phyloP scores from a whole-genome alignment of 768 basidiomycete genomes.

The Obba rivulosa region DNA sequence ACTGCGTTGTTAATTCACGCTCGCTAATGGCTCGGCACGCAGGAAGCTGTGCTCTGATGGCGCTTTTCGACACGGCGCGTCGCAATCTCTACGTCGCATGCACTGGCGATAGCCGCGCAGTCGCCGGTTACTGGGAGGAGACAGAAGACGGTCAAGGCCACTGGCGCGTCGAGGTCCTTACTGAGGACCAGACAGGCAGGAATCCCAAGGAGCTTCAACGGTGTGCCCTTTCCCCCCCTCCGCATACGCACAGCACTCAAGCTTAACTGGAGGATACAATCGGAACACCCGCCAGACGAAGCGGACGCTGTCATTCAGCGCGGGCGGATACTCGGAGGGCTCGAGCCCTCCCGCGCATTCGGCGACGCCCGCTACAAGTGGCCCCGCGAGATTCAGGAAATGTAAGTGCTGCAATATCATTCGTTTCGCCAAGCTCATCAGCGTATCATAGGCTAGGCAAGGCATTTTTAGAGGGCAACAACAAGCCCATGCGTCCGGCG shows the following conservation, averaged over 20 bases:
- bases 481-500: conserved; percentile 50
- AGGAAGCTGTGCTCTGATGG: conserved; percentile 90
- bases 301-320: conserved; percentile 64
- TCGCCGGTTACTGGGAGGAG: conserved; percentile 88
- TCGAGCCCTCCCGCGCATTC: conserved; percentile 84
- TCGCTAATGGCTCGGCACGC: conserved; percentile 1
- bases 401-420: conserved; percentile 37
- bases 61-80: conserved; percentile 80
- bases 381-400: conserved; percentile 65
- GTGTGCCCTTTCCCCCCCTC: conserved; percentile 36
- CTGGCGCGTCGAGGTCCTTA: conserved; percentile 93
- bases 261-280: conserved; percentile 49
- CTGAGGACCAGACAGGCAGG: conserved; percentile 93
- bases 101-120: conserved; percentile 92
- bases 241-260: neutral
- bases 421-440: neutral
- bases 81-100: conserved; percentile 85
- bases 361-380: conserved; percentile 91
- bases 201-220: conserved; percentile 80
- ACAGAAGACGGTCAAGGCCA: conserved; percentile 56
- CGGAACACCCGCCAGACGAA: conserved; percentile 80
- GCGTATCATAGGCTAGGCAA: conserved; percentile 43
- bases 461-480: conserved; percentile 63
- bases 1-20: neutral
- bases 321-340: conserved; percentile 81